phyloP scores from a whole-genome alignment of 768 basidiomycete genomes.

The Lactifluus rugatus region DNA sequence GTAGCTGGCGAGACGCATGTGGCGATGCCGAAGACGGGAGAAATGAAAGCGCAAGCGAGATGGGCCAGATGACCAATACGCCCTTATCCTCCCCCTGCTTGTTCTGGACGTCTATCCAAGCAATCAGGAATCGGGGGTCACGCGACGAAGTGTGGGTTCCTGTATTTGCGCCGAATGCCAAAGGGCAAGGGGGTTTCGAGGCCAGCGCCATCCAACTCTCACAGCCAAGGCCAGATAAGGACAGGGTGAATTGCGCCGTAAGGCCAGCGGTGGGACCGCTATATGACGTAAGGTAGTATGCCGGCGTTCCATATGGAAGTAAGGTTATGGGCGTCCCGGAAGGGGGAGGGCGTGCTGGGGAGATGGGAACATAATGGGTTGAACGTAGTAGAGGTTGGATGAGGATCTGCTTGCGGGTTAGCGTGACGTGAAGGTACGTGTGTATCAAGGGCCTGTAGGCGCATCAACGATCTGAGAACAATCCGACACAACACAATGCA shows the following conservation, averaged over 20 bases:
- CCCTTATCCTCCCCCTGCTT: slow-evolving; percentile 77
- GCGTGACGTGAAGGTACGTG: slow-evolving; percentile 29
- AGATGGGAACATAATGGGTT: slow-evolving; percentile 49
- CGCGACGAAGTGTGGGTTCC: background rate
- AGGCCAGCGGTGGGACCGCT: slow-evolving; percentile 55
- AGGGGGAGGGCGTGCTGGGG: slow-evolving; percentile 32
- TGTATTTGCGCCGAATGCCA: background rate
- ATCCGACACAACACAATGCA: slow-evolving; percentile 6
- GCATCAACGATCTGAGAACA: slow-evolving; percentile 15
- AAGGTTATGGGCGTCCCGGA: slow-evolving; percentile 61
- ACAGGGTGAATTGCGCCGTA: slow-evolving; percentile 51
- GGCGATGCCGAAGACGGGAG: slow-evolving; percentile 28
- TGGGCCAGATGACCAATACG: slow-evolving; percentile 63
- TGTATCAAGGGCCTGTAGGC: slow-evolving; percentile 46
- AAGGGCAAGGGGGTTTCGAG: slow-evolving; percentile 7
- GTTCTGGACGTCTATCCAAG: slow-evolving; percentile 67
- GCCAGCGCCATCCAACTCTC: slow-evolving; percentile 35
- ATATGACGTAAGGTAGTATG: slow-evolving; percentile 64
- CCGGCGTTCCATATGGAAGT: slow-evolving; percentile 62
- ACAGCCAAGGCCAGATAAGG: slow-evolving; percentile 53
- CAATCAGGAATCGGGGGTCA: slow-evolving; percentile 44
- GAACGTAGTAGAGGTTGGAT: slow-evolving; percentile 53
- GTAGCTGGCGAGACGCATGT: slow-evolving; percentile 36
- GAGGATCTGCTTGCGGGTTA: slow-evolving; percentile 35
- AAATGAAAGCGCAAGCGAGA: slow-evolving; percentile 44